Base-by-base conservation (phyloP, 768 basidiomycete genomes). In the Auriscalpium orientale region DNA sequence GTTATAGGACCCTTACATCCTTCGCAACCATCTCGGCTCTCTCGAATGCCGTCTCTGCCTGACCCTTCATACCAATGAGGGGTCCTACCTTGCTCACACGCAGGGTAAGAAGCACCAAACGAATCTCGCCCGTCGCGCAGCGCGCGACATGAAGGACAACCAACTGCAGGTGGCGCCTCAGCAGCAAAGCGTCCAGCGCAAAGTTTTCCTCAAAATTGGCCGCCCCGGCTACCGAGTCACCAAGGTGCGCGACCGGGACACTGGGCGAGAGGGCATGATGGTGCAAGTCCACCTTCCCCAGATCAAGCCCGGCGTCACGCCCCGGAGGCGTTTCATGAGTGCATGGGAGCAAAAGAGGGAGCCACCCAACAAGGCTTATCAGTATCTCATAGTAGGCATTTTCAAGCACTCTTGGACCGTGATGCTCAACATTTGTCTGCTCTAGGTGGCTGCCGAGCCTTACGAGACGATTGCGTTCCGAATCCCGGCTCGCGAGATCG, bases 41-140 rank as follows among this genome's bases (percentile, higher is more conserved):
- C 83, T 98, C 44, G 95, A 98, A 82, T 99, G 97, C 76, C 91
- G 95, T 65, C 81, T 99, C 33, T 98, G 97, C 70, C 75, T 99
- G 48, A 99, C 97, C 0, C 81, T 99, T 11, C 97, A 99, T 73
- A 98, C 95, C n/a, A 98, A 98, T 65, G 97, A 99, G 73, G 97
- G 97, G 18, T 97, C 95, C 13, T 98, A 98, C 70, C 87, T 99
- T 49, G 97, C 97, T 0, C 97, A 99, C 65, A 99, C 97, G 0
- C 97, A 98, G 75, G 97, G 97, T 20, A 99, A 98, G 76, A 99
- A 98, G 68, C 97, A 98, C 69, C 97, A 98, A 70, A 98, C 95
- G 4, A 98, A 98, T 68, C 84, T 99, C 51, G 97, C 97, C 13
- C 83, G 97, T 43, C 87, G 97, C 62, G 97, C 97, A 0, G 95